Conservation (phyloP, 2,329 filamentous ascomycete genomes). For the Diaporthe ilicicola region DNA sequence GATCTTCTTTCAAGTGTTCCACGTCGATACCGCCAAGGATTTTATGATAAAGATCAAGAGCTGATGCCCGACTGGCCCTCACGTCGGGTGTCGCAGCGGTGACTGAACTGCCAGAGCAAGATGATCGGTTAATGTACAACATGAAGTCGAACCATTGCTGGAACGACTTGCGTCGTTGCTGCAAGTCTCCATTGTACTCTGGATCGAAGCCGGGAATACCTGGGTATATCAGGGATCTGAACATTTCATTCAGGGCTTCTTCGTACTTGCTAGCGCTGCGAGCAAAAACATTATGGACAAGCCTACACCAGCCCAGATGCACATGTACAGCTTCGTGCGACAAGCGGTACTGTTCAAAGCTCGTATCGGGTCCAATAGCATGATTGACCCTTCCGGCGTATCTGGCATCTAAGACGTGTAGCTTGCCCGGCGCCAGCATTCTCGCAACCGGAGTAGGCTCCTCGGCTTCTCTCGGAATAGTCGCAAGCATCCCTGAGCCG, state of each 20-base stretch:
- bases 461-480: too few species aligned
- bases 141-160: background rate
- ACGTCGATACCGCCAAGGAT: background rate
- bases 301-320: background rate
- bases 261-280: background rate
- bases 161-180: background rate
- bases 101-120: background rate
- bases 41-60: background rate
- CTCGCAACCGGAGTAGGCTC: background rate
- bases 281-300: background rate
- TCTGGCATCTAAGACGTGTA: background rate
- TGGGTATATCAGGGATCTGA: background rate
- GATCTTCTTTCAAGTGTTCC: too few species aligned
- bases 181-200: background rate
- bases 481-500: background rate
- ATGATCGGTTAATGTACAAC: background rate
- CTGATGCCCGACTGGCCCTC: too few species aligned
- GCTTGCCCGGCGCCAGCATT: background rate
- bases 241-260: background rate
- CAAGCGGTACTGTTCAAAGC: fast-evolving
- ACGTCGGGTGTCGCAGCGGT: too few species aligned
- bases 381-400: background rate
- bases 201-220: too few species aligned
- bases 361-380: background rate
- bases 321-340: background rate